Evolutionary conservation across 441 rosid species (phyloP), one percentile per base, ranked within the genome.

Genomic region (Croton setiger): DNA sequence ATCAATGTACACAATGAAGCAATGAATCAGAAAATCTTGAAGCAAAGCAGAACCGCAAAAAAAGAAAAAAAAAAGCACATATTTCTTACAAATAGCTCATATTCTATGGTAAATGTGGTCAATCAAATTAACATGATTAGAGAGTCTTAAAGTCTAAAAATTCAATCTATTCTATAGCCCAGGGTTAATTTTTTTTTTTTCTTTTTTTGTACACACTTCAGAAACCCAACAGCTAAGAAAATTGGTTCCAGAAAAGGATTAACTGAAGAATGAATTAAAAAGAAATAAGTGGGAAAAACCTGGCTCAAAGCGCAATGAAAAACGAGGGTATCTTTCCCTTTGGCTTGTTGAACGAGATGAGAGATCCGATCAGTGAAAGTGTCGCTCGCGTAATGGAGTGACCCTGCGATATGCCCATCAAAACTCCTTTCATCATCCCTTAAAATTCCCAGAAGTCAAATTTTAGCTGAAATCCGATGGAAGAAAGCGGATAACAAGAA

Each of bases 301-400:
- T 93, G 95, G 85, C 98, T 93, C 70, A 93, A 71, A 76, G 98
- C 95, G 75, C 97, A 93, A 64, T 93, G 97, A 74, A 93, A 93
- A 68, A 91, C 95, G 67, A 93, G 90, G 66, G 98, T 93, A 74
- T 93, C 97, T 83, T 89, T 91, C 51, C 92, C 96, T 73, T 86
- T 83, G 60, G 88, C 90, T 51, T 86, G 82, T 56, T 85, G 92
- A 72, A 91, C 70, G 60, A 93, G 89, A 80, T 89, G 76, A 72
- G 97, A 67, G 75, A 93, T 89, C 88, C 75, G 85, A 59, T 91
- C 90, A 58, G 75, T 75, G 79, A 93, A 93, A 7, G 74, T 68
- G 67, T 73, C 83, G 75, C 96, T 93, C 0, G 96, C 85, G 69
- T 82, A 91, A 80, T 93, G 98, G 63, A 85, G 76, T 7, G 97